Evolutionary conservation across 352 stramenopile species (phyloP), one percentile per base, ranked within the genome.

Genomic region (Globisporangium spinosum): DNA sequence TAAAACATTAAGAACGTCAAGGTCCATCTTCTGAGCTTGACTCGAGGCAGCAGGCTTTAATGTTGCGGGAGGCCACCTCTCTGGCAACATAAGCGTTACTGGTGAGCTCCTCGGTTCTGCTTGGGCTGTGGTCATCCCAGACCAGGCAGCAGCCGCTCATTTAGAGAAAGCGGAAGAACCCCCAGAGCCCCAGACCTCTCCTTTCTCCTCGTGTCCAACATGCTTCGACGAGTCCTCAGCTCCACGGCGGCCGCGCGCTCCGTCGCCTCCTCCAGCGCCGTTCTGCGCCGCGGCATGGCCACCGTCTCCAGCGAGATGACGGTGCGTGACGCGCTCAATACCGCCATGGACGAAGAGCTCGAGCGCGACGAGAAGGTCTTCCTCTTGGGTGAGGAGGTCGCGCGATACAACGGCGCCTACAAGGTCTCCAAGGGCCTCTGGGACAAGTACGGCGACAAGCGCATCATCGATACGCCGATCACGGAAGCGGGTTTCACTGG

Each of bases 391-490:
- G 98, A 99, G 82, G 98, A 99, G 86, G 98, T 99, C 5, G 98
- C 97, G 25, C 89, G 99, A 82, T 99, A 99, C 84, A 97, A 99
- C 75, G 98, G 98, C 68, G 98, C 98, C 13, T 99, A 99, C 91
- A 99, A 99, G 85, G 94, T 98, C 20, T 97, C 89, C 65, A 98
- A 98, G 78, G 94, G 97, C 20, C 87, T 99, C 12, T 99, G 93
- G 77, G 93, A 99, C 77, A 99, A 99, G 83, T 99, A 99, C 77
- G 98, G 98, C 65, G 94, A 98, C 71, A 98, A 99, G 77, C 91
- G 98, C 65, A 96, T 99, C 61, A 99, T 99, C 77, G 98, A 99
- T 77, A 99, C 98, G 65, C 98, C 98, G 64, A 99, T 99, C 80
- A 99, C 98, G 29, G 97, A 99, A 81, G 94, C 97, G 74, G 93